Base-by-base conservation (phyloP, 768 basidiomycete species). In the Clitopilus passeckerianus region DNA sequence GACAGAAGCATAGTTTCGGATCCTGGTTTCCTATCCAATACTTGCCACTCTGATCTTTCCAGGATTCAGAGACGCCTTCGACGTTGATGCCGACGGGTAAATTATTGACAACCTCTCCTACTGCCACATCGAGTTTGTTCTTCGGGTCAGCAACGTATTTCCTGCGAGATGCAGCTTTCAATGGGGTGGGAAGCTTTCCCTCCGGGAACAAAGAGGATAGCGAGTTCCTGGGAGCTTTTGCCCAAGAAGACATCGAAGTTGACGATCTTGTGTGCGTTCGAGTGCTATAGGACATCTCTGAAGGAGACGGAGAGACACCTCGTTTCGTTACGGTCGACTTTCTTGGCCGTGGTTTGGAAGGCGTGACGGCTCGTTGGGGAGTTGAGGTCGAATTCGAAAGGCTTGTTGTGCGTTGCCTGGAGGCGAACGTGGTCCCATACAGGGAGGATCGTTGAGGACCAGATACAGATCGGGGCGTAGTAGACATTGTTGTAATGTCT, bases 21-120 rank as follows among this genome's bases (percentile, higher is more conserved):
- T 95, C 92, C 64, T 92, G 86, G 64, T 93, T 88, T 14, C 95
- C 95, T 64, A 96, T 97, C 94, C 93, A 96, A 68, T 95, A 95
- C 68, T 95, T 94, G 18, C 94, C 94, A 61, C 93, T 94, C 72
- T 91, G 87, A 69, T 95, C 94, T 69, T 87, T 86, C 93, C 93
- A 96, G 6, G 86, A 89, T 55, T 92, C 90, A 6, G 84, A 82
- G 6, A 91, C 88, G 14, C 90, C 85, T 71, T 91, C 87, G 33
- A 94, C 76, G 60, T 88, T 91, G 72, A 93, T 92, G 58, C 87
- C 85, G 23, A 94, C 87, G 16, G 90, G 87, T 18, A 98, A 82
- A 63, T 86, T 86, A 73, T 97, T 97, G 63, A 98, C 85, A 54
- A 98, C 90, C 65, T 90, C 87, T 18, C 93, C 95, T 54, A 98